Conservation (phyloP, 2,329 filamentous ascomycete species). For the Annulohypoxylon truncatum region DNA sequence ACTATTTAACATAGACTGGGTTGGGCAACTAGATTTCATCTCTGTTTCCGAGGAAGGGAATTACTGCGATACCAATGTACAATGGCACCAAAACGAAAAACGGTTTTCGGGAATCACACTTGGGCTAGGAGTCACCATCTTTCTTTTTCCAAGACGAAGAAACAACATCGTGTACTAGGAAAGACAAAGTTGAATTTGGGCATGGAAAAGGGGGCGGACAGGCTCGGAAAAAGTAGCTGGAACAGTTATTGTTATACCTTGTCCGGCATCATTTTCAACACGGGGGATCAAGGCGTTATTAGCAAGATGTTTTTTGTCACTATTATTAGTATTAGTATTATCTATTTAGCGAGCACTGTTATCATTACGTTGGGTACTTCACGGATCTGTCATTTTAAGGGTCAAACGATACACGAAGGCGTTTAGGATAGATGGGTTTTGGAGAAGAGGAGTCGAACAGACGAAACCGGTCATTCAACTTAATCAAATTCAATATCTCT, state of each 20-base stretch:
- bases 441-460: conserved; percentile 27
- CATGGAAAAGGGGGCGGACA: conserved; percentile 15
- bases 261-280: conserved; percentile 21
- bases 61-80: conserved; percentile 43
- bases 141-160: conserved; percentile 16
- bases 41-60: conserved; percentile 26
- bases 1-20: conserved; percentile 40
- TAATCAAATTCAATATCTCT: conserved; percentile 16
- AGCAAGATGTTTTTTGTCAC: conserved; percentile 12
- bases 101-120: conserved; percentile 24
- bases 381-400: conserved; percentile 16
- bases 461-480: conserved; percentile 32
- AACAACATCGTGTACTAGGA: conserved; percentile 20
- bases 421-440: conserved; percentile 26
- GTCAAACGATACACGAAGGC: conserved; percentile 8
- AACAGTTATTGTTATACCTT: conserved; percentile 18
- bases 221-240: conserved; percentile 18
- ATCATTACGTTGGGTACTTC: conserved; percentile 5
- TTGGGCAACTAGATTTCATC: conserved; percentile 43
- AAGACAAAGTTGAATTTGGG: conserved; percentile 23
- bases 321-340: neutral
- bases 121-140: conserved; percentile 20
- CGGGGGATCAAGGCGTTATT: conserved; percentile 28
- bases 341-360: conserved; percentile 10
- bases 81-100: conserved; percentile 30